Base-by-base conservation (phyloP, 208 protist genomes). In the Leishmania turanica region DNA sequence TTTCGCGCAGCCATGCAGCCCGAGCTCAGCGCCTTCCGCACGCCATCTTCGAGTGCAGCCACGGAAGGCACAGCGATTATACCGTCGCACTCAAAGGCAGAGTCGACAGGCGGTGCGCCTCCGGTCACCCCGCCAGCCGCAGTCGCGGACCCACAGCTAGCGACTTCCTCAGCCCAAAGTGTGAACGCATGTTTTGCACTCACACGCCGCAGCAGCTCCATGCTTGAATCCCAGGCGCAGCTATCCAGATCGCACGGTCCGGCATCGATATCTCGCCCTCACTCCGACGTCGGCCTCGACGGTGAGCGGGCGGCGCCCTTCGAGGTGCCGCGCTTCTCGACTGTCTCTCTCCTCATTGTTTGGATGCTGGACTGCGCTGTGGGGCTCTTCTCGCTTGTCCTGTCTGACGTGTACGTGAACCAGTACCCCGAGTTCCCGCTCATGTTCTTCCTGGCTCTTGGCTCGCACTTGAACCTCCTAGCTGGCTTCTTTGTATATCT, bases 351-450 rank as follows among this genome's bases (percentile, higher is more conserved):
- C 24, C 62, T 78, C 58, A 83, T 83, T 15, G 88, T 89, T 37
- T 96, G 91, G 90, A 77, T 84, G n/a, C 42, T 94, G n/a, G 83
- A 77, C 69, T 84, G 92, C 60, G 34, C 89, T 69, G 87, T 78
- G n/a, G 77, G 82, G 19, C 42, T 93, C n/a, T 70, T 89, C 37
- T 92, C 89, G 71, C 88, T 91, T 47, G 78, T 89, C 0, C 75
- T 96, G 19, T 84, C 84, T 17, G 91, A 96, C 84, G 84, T 95
- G 17, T 93, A 95, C 80, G 89, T 92, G 47, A 56, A 80, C 13
- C 84, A 80, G 31, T 81, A 80, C 6, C 83, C 85, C 8, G 70
- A 79, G 15, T 95, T 95, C 60, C 91, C 93, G 49, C 84, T 95
- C 19, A 83, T 70, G 21, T 92, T 93, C 47, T 83, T 93, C 19